Evolutionary conservation across 352 stramenopile genomes (phyloP), one percentile per base, ranked within the genome.

Genomic region (Phytopythium kandeliae): DNA sequence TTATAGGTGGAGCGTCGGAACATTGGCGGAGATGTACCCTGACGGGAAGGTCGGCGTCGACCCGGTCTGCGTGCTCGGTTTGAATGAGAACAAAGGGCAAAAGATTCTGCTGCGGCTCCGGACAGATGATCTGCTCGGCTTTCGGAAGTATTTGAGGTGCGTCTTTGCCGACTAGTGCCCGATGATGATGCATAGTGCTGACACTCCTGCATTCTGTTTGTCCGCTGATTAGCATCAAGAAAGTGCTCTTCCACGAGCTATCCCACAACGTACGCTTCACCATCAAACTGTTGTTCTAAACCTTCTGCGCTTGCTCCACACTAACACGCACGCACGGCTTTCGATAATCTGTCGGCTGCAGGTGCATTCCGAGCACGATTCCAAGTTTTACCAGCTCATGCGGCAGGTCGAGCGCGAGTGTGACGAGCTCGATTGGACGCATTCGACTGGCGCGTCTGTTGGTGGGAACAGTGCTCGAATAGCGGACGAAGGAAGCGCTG

Each of bases 31-130:
- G 60, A 92, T 97, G 78, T 85, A 86, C 24, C 89, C 90, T 0
- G 87, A 97, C 55, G 89, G 89, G 10, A 95, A 96, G 63, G 90
- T 97, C 17, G 81, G 87, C 21, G 76, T 95, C 24, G 79, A 91
- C 51, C 80, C 82, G 0, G 86, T 96, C 2, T 95, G 82, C 19
- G 80, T 94, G 7, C 78, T 98, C n/a, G 95, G 93, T 4, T 62
- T 98, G 40, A 98, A 98, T 62, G 67, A 96, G 50, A 98, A 98
- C 74, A 95, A 97, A 49, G 93, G 94, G 0, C 83, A 98, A 63
- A 92, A 95, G 57, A 98, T 98, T 41, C 62, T 96, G 37, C 71
- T 98, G 19, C 78, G 92, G n/a, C 51, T 98, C n/a, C 81, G 92
- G 13, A 98, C 94, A 0, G 92, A 98, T 51, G 92, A 98, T 62